phyloP scores from a whole-genome alignment of 2,329 filamentous ascomycete species.

The Penicillium sumatraense region DNA sequence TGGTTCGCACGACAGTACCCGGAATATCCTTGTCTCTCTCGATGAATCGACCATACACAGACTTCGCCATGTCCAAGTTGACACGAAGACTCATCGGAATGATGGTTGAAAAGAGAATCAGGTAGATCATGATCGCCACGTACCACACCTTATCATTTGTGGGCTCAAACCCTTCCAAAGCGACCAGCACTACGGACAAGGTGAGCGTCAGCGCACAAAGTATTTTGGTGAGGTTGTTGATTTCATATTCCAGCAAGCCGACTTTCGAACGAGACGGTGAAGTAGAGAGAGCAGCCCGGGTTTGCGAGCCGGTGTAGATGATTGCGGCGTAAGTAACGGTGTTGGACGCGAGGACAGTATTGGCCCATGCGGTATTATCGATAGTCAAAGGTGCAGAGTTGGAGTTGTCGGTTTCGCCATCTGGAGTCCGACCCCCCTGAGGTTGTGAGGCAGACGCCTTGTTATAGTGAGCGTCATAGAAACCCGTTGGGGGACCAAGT shows the following conservation, averaged over 20 bases:
- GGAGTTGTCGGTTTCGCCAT: slow-evolving; percentile 27
- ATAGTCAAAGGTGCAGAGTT: slow-evolving; percentile 79
- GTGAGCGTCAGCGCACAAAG: slow-evolving; percentile 85
- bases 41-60: slow-evolving; percentile 94
- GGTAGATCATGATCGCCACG: slow-evolving; percentile 95
- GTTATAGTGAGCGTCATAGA: slow-evolving; percentile 51
- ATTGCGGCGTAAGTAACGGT: slow-evolving; percentile 87
- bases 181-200: slow-evolving; percentile 85
- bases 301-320: slow-evolving; percentile 93
- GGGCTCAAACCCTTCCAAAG: slow-evolving; percentile 76
- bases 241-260: slow-evolving; percentile 90
- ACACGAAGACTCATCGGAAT: slow-evolving; percentile 96
- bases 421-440: slow-evolving; percentile 23
- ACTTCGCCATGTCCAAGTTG: slow-evolving; percentile 96
- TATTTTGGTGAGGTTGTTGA: slow-evolving; percentile 96
- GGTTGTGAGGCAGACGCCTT: slow-evolving; percentile 26
- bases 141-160: slow-evolving; percentile 72
- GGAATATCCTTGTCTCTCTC: slow-evolving; percentile 88
- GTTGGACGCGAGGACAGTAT: slow-evolving; percentile 93
- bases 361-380: slow-evolving; percentile 98
- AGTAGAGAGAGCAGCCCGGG: slow-evolving; percentile 89
- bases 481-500: slow-evolving; percentile 61
- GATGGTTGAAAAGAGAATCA: slow-evolving; percentile 98
- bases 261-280: slow-evolving; percentile 91
- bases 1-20: slow-evolving; percentile 90